These are phyloP conservation scores for Xylaria sp. DNA, from an alignment of 2,329 filamentous ascomycete species.

Conservation along the genomic window DNA sequence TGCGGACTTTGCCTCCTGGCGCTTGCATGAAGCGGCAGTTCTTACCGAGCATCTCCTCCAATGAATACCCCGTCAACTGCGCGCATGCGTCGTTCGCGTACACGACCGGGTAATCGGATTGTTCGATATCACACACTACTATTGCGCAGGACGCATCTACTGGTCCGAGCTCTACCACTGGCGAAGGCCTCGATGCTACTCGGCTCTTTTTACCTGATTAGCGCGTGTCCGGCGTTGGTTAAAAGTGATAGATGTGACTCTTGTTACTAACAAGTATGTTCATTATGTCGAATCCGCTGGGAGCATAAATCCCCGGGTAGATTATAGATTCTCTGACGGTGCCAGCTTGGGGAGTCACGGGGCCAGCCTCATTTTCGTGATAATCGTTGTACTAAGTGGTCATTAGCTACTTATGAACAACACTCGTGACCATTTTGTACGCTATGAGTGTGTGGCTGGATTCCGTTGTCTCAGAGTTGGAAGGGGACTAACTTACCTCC, in stretches of 20 bases:
- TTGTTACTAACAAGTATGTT: slow-evolving; percentile 60
- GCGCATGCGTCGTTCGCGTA: slow-evolving; percentile 87
- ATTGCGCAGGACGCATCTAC: slow-evolving; percentile 88
- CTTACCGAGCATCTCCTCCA: slow-evolving; percentile 77
- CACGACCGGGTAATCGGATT: slow-evolving; percentile 81
- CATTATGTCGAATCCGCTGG: slow-evolving; percentile 67
- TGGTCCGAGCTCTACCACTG: slow-evolving; percentile 81
- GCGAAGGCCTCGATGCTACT: slow-evolving; percentile 76
- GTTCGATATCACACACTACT: slow-evolving; percentile 80
- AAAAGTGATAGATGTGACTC: neutral
- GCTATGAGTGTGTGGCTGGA: neutral
- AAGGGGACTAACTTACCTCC: slow-evolving; percentile 29
- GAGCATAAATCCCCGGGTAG: slow-evolving; percentile 66
- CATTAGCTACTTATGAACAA: slow-evolving; percentile 12
- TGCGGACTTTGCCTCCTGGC: slow-evolving; percentile 72
- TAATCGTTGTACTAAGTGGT: slow-evolving; percentile 31
- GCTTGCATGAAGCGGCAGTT: slow-evolving; percentile 90
- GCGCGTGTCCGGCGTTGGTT: neutral
- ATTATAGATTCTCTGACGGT: slow-evolving; percentile 59
- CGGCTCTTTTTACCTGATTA: slow-evolving; percentile 56
- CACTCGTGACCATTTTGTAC: neutral
- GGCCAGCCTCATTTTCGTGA: slow-evolving; percentile 4
- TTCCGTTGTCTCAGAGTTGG: neutral
- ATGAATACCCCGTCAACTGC: slow-evolving; percentile 80
- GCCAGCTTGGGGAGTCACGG: slow-evolving; percentile 5